These are phyloP conservation scores for Suillus subaureus DNA, from an alignment of 768 basidiomycete species.

Conservation along the genomic window DNA sequence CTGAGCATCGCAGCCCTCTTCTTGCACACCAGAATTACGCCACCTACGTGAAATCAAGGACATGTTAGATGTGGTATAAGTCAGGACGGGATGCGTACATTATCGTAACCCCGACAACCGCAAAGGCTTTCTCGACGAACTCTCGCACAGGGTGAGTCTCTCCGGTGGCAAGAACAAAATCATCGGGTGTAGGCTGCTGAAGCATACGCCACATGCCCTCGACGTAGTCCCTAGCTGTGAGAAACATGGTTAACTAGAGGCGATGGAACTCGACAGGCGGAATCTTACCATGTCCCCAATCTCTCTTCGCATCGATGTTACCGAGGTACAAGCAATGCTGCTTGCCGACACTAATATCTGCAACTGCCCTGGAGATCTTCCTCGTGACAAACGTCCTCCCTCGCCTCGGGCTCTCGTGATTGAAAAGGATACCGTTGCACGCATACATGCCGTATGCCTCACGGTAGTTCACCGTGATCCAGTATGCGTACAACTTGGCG, in stretches of 20 bases:
- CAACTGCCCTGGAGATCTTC: constrained; percentile 91
- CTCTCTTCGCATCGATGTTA: constrained; percentile 92
- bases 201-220: constrained; percentile 99
- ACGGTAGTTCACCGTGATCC: constrained; percentile 90
- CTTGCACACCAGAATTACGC: constrained; percentile 74
- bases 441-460: constrained; percentile 97
- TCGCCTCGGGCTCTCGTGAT: constrained; percentile 94
- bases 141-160: constrained; percentile 96
- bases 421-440: constrained; percentile 97
- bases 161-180: constrained; percentile 94
- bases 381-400: constrained; percentile 96
- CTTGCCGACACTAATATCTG: constrained; percentile 89
- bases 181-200: constrained; percentile 79
- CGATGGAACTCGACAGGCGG: neutral
- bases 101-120: constrained; percentile 64
- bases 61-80: neutral
- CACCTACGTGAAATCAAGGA: constrained; percentile 49
- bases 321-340: constrained; percentile 91
- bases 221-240: constrained; percentile 80
- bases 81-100: constrained; percentile 41
- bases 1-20: constrained; percentile 73
- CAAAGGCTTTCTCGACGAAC: constrained; percentile 89
- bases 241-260: neutral
- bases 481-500: constrained; percentile 91
- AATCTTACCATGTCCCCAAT: constrained; percentile 92